Conservation (phyloP, 2,329 filamentous ascomycete species). For the Sporothrix luriei region DNA sequence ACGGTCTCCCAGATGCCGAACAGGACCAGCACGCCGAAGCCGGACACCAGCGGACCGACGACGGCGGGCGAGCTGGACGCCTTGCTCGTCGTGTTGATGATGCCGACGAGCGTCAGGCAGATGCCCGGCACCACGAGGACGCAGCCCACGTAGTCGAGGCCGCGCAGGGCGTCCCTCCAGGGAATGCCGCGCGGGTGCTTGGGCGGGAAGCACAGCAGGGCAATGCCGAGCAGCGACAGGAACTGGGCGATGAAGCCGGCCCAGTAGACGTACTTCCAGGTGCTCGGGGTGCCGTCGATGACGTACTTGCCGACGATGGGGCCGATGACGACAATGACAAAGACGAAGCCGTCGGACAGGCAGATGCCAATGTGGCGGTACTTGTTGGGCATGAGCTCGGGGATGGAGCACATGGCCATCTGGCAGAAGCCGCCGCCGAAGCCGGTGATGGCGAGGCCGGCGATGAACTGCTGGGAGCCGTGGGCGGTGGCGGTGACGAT, state of each 20-base stretch:
- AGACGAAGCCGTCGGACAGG: constrained; percentile 31
- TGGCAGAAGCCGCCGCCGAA: constrained; percentile 27
- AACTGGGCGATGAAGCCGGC: constrained; percentile 30
- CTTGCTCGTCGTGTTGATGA: constrained; percentile 20
- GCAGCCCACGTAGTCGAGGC: constrained; percentile 31
- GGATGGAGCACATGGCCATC: constrained; percentile 30
- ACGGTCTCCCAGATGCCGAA: constrained; percentile 28
- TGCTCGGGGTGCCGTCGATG: constrained; percentile 8
- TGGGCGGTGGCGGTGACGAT: constrained; percentile 30
- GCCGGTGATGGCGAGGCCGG: constrained; percentile 29
- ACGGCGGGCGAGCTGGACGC: constrained; percentile 6
- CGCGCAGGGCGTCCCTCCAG: constrained; percentile 31
- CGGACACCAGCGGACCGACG: background rate
- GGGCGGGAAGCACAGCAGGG: constrained; percentile 25
- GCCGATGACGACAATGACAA: constrained; percentile 31
- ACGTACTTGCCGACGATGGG: constrained; percentile 28
- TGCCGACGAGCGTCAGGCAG: constrained; percentile 31
- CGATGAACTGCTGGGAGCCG: constrained; percentile 27
- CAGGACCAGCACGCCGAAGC: constrained; percentile 21
- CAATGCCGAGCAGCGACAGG: constrained; percentile 23
- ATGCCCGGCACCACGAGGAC: constrained; percentile 29
- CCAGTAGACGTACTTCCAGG: constrained; percentile 34
- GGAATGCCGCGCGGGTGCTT: constrained; percentile 32
- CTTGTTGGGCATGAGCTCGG: constrained; percentile 32
- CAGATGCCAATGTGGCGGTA: constrained; percentile 32